Conservation (phyloP, 805 yeast genomes). For the Candida peoriensis region DNA sequence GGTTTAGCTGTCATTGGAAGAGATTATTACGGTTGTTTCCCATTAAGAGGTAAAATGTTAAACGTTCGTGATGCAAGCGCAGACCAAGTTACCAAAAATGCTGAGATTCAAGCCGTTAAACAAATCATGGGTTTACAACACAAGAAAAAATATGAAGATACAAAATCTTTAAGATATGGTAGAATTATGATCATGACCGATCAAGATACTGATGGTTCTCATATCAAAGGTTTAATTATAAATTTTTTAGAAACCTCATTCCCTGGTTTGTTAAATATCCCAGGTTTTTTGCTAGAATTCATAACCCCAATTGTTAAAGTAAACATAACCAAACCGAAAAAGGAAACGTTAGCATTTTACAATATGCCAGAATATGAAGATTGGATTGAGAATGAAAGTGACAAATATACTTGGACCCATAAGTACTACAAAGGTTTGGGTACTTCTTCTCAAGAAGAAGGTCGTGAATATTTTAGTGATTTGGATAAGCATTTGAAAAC, state of each 20-base stretch:
- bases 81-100: constrained; percentile 90
- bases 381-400: constrained; percentile 87
- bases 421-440: constrained; percentile 99
- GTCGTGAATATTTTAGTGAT: constrained; percentile 81
- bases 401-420: constrained; percentile 73
- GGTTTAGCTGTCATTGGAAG: constrained; percentile 95
- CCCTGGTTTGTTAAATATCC: constrained; percentile 86
- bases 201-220: constrained; percentile 99
- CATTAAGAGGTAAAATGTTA: constrained; percentile 88
- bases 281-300: constrained; percentile 89
- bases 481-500: constrained; percentile 81
- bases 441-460: constrained; percentile 81
- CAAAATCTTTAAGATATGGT: constrained; percentile 81
- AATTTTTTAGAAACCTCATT: constrained; percentile 90
- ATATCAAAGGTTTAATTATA: constrained; percentile 91
- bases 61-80: constrained; percentile 96
- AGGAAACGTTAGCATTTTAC: constrained; percentile 67
- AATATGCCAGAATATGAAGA: constrained; percentile 93
- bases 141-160: constrained; percentile 72
- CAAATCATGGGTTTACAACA: constrained; percentile 95
- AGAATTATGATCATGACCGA: constrained; percentile 99
- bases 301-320: constrained; percentile 96
- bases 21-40: constrained; percentile 92
- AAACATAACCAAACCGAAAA: constrained; percentile 60
- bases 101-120: constrained; percentile 91